Base-by-base conservation (phyloP, 768 basidiomycete species). In the Naganishia kalamii region DNA sequence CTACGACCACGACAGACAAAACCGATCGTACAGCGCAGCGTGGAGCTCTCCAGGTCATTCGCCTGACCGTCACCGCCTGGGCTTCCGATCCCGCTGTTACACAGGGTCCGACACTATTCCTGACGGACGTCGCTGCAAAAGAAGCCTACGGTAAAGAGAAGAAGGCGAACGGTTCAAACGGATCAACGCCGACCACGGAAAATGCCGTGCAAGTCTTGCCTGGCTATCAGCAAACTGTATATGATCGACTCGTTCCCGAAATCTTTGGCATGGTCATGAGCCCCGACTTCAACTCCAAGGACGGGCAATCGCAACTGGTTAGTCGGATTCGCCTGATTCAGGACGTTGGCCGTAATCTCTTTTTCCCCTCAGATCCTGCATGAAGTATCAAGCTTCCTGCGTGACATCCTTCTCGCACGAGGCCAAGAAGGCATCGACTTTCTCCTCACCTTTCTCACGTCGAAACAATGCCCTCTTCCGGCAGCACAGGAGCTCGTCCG, bases 181-280 rank as follows among this genome's bases (percentile, higher is more conserved):
- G 69, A 61, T 72, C 67, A 2, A 57, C 54, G 44, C 70, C 80
- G 30, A 70, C 72, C 25, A 27, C 60, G n/a, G 50, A 69, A 4
- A 74, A 71, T 23, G 79, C 81, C 25, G 65, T 68, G 8, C 71
- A 75, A 29, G 72, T 72, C 12, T 78, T 98, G 47, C 91, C 92
- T 12, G 93, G 94, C 0, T 97, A 96, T 70, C 92, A 97, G 70
- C 84, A 85, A 15, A 93, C 93, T 75, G 84, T 94, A 32, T 98
- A 98, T 72, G 88, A 92, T 67, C 84, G 86, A 13, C 79, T 94
- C 35, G 81, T 98, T 59, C 89, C 91, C 12, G 80, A 85, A 2
- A 87, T 87, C 25, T 96, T 99, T 77, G 83, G 85, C 8, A 85
- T 97, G 4, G 85, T 91, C 0, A 86, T 89, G 12, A 81, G 83